Conservation (phyloP, 176 grass and related monocot species). For the Carex littledalei region DNA sequence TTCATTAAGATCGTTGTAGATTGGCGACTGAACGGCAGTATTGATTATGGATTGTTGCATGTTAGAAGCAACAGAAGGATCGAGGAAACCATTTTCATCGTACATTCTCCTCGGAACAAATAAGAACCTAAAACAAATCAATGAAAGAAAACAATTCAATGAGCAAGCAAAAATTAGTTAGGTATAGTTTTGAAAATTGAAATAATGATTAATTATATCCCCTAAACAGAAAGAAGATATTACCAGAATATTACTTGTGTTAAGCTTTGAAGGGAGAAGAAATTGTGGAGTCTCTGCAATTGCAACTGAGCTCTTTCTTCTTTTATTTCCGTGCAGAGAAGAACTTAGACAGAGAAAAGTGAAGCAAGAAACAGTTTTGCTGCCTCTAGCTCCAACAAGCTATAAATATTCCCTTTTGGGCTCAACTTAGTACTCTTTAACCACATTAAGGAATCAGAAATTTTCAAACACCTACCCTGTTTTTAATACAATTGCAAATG, state of each 20-base stretch:
- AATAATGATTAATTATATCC: conserved; percentile 27
- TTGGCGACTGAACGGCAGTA: conserved; percentile 33
- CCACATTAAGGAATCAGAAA: conserved; percentile 37
- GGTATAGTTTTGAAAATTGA: neutral
- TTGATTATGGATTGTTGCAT: conserved; percentile 46
- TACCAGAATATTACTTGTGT: conserved; percentile 31
- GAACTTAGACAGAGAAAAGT: conserved; percentile 36
- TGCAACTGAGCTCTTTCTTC: conserved; percentile 25
- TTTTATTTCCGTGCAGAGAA: conserved; percentile 44
- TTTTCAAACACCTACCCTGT: conserved; percentile 25
- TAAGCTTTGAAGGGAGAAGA: conserved; percentile 34
- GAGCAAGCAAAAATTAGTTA: conserved; percentile 3
- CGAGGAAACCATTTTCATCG: conserved; percentile 41
- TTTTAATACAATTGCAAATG: conserved; percentile 31
- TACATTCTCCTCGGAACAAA: conserved; percentile 43
- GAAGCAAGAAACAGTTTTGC: conserved; percentile 58
- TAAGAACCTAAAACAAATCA: conserved; percentile 15
- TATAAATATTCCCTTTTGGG: conserved; percentile 37
- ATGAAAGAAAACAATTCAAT: conserved; percentile 9
- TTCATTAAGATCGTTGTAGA: conserved; percentile 30
- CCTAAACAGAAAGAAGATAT: conserved; percentile 35
- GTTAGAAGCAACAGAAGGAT: conserved; percentile 41
- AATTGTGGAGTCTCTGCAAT: conserved; percentile 37
- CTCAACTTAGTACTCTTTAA: conserved; percentile 20
- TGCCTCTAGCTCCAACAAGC: conserved; percentile 59